Base-by-base conservation (phyloP, 1,139 yeast species). In the Yamadazyma sp. region DNA sequence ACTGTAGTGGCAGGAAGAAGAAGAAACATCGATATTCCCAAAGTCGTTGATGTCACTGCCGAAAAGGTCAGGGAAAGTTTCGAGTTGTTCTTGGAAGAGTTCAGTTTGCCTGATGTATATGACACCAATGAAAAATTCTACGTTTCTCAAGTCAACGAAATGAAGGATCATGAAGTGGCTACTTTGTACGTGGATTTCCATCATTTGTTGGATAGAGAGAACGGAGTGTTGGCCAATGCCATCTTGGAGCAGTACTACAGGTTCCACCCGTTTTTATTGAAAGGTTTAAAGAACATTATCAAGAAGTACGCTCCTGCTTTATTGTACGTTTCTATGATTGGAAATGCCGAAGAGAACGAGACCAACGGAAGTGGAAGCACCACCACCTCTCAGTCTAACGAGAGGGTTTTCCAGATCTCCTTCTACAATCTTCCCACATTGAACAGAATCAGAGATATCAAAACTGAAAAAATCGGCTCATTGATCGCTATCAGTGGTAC, bases 51-150 rank as follows among this genome's bases (percentile, higher is more conserved):
- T 67, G 80, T 83, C 30, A 89, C 96, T 5, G 97, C 96, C 44
- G 97, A 90, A 57, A 87, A 88, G 51, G 97, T 92, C 12, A 76
- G 94, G 38, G 96, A 89, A 58, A 82, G 94, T 21, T 92, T 92
- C 59, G 96, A 89, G 58, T 79, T 76, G 49, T 92, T 92, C 57
- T 64, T 92, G 45, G 87, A 84, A 57, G 84, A 79, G 32, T 87
- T 70, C 52, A 64, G 62, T 8, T 11, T 30, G 2, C 11, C 34
- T 13, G 37, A 37, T 31, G 51, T 53, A 15, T 62, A 62, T 21
- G 68, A 67, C 38, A 60, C 64, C 30, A 65, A 63, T 30, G 87
- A 86, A 4, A 74, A 70, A 44, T 70, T 81, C 26, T 92, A 92
- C 55, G 59, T 92, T 41, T 80, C 86, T 3, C 96, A 89, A 59